Evolutionary conservation across 495 filamentous ascomycete species (phyloP).

Genomic region (Wilcoxina mikolae): DNA sequence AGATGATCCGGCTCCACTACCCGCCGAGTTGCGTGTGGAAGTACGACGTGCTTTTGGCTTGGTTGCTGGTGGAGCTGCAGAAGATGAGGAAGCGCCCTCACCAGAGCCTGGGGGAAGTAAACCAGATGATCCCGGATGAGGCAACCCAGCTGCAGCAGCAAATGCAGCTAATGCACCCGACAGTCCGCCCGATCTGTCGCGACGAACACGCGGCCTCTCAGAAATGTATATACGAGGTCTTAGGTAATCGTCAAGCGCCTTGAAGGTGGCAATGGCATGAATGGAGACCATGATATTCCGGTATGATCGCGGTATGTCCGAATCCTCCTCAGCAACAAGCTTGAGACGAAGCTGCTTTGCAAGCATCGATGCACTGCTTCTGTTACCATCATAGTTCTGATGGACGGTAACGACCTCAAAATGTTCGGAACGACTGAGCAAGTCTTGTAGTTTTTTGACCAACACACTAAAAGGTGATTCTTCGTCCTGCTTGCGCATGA

Average conservation of each 20-base stretch:
- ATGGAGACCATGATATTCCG: slow-evolving; percentile 95
- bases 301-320: slow-evolving; percentile 70
- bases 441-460: slow-evolving; percentile 86
- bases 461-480: slow-evolving; percentile 80
- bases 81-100: slow-evolving; percentile 23
- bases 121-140: slow-evolving; percentile 27
- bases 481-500: slow-evolving; percentile 45
- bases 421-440: slow-evolving; percentile 90
- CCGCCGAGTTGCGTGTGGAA: neutral
- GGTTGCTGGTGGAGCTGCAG: neutral
- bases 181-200: slow-evolving; percentile 45
- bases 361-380: slow-evolving; percentile 90
- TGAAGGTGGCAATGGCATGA: slow-evolving; percentile 96
- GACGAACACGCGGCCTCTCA: slow-evolving; percentile 57
- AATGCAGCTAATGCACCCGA: slow-evolving; percentile 57
- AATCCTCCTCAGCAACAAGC: slow-evolving; percentile 77
- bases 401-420: slow-evolving; percentile 95
- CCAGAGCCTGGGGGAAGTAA: neutral
- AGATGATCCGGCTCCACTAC: slow-evolving; percentile 14
- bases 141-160: slow-evolving; percentile 53
- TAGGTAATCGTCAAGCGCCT: slow-evolving; percentile 90
- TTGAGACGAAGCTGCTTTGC: slow-evolving; percentile 88
- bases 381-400: slow-evolving; percentile 81
- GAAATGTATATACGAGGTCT: slow-evolving; percentile 73
- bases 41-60: neutral